A percentile compares a stretch with the other conserved stretches of the same genome.
phyloP scores from a whole-genome alignment of 345 rosid species.

The Eucalyptus decipiens region DNA sequence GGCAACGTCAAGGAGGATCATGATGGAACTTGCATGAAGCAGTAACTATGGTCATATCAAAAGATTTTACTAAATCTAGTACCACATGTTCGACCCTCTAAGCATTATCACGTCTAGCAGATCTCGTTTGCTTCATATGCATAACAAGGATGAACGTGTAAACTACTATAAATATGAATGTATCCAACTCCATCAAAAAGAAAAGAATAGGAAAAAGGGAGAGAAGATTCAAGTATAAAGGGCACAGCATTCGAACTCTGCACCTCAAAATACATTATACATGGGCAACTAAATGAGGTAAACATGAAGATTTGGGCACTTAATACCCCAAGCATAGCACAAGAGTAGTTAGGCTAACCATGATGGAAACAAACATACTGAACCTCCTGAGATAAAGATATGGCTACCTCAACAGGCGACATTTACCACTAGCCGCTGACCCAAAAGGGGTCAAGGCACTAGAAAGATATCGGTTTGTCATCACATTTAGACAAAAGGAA shows the following conservation, averaged over 20 bases:
- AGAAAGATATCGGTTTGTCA: background rate
- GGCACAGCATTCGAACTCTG: background rate
- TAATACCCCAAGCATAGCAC: background rate
- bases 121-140: background rate
- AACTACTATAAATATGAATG: background rate
- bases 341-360: background rate
- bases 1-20: background rate
- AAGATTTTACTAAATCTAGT: background rate
- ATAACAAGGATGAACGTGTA: background rate
- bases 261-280: background rate
- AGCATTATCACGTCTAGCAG: background rate
- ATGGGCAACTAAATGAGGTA: background rate
- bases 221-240: background rate
- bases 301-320: background rate
- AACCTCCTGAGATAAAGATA: background rate
- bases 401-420: background rate
- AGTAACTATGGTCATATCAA: background rate
- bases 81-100: background rate
- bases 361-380: background rate
- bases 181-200: background rate
- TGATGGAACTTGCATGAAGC: background rate
- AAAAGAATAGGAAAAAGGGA: background rate
- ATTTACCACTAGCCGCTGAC: background rate
- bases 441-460: background rate
- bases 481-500: background rate